Evolutionary conservation across 371 early-diverging fungal genomes (phyloP), one percentile per base, ranked within the genome.

Genomic region (Pancytospora epiphaga): DNA sequence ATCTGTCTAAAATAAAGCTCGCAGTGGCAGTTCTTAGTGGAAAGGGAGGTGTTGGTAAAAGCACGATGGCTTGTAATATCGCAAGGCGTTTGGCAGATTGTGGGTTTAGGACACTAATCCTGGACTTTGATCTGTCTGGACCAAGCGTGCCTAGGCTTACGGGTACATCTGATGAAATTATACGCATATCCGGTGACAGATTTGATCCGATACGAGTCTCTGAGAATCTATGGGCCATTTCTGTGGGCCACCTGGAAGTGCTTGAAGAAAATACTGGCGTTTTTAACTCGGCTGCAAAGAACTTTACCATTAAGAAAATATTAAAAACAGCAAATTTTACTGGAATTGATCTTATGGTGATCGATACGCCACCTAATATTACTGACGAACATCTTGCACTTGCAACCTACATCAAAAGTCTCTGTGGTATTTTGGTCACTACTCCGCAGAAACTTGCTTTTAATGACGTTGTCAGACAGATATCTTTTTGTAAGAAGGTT

Each of bases 11-110:
- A 18, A 88, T 90, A 77, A 88, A 89, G 27, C 90, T 88, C 2
- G 84, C 88, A 19, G 90, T 98, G 75, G 88, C 92, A 33, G 93
- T 96, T 80, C 89, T 95, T 57, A 95, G 98, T 82, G 86, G 85
- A 32, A 86, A 84, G 58, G 85, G 85, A 36, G 90, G 92, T 62
- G 98, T 95, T 81, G 98, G 96, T 83, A 95, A 95, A 38, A 94
- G 88, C 61, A 95, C 94, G 0, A 90, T 97, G 0, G 36, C 66
- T 1, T 27, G 62, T 19, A 64, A 62, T 22, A 54, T 78, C 30
- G 58, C 75, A 38, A 51, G 58, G 34, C 9, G 27, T 1, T 2
- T 73, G 2, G 39, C 72, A 6, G 0, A 34, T 12, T n/a, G 12
- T 6, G 43, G 50, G 0, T 4, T 49, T 32, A 50, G 54, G 32